A percentile compares a stretch with the other conserved stretches of the same genome.
Conservation (phyloP, 208 protist species). For the Crithidia mellificae region DNA sequence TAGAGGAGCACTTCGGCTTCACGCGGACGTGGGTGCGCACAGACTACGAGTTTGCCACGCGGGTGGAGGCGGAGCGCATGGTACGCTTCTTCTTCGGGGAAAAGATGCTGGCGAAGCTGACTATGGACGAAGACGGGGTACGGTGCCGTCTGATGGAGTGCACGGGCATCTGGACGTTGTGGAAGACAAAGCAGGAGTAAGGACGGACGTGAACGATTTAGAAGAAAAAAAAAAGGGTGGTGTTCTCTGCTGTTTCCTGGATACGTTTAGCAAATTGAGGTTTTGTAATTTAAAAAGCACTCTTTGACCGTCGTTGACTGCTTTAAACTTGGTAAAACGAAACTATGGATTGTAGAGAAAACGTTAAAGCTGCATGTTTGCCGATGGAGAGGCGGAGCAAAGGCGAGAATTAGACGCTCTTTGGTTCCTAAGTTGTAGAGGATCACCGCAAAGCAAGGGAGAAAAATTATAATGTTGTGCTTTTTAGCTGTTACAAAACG, state of each 20-base stretch:
- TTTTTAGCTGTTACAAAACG: too few relatives aligned
- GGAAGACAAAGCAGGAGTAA: slow-evolving; percentile 36
- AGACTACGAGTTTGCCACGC: slow-evolving; percentile 72
- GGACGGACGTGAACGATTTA: not conserved
- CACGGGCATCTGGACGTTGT: slow-evolving; percentile 80
- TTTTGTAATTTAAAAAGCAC: too few relatives aligned
- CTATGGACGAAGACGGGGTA: slow-evolving; percentile 4
- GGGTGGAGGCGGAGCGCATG: slow-evolving; percentile 52
- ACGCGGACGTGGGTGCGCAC: slow-evolving; percentile 70
- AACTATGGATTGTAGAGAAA: too few relatives aligned
- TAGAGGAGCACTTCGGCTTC: slow-evolving; percentile 67
- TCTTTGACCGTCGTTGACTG: too few relatives aligned
- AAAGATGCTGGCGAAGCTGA: slow-evolving; percentile 29
- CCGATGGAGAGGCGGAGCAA: not conserved
- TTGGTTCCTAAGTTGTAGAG: not conserved
- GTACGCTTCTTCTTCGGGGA: slow-evolving; percentile 85
- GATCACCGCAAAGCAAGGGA: too few relatives aligned
- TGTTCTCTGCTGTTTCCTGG: too few relatives aligned
- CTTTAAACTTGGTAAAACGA: too few relatives aligned
- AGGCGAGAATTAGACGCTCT: not conserved
- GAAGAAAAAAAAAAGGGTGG: too few relatives aligned
- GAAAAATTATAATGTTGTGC: too few relatives aligned
- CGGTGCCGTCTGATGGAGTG: slow-evolving; percentile 64
- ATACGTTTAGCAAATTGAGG: too few relatives aligned
- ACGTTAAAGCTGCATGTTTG: too few relatives aligned